phyloP scores from a whole-genome alignment of 75 land plant species.

The Picea glauca region DNA sequence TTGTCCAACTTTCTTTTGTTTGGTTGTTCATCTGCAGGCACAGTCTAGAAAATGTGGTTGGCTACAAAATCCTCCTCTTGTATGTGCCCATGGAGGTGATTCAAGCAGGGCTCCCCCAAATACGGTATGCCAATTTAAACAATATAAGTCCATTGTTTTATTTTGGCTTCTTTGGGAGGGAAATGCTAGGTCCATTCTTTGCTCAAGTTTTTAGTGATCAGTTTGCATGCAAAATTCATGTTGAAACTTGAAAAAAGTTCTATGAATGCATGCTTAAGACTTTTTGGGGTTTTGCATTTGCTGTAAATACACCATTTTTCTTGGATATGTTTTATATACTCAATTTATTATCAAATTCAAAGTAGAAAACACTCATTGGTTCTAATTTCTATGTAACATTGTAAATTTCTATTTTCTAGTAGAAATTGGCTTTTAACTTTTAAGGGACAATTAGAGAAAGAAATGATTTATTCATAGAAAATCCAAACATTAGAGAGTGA shows the following conservation, averaged over 20 bases:
- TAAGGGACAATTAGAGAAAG: too few relatives aligned
- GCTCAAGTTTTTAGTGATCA: not conserved
- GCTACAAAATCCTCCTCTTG: slow-evolving; percentile 74
- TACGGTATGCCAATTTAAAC: slow-evolving; percentile 44
- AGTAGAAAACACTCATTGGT: too few relatives aligned
- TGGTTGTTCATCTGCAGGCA: slow-evolving; percentile 23
- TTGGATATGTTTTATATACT: too few relatives aligned
- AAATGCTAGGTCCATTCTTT: not conserved
- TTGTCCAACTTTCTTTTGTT: too few relatives aligned
- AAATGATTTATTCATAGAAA: too few relatives aligned
- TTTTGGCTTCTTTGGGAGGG: not conserved
- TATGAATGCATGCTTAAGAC: not conserved
- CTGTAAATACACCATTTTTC: too few relatives aligned
- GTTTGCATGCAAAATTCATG: not conserved
- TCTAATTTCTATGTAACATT: too few relatives aligned
- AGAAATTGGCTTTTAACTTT: too few relatives aligned
- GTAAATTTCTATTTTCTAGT: too few relatives aligned
- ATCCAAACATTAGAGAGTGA: too few relatives aligned
- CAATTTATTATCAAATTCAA: too few relatives aligned
- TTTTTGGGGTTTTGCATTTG: too few relatives aligned
- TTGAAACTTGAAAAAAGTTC: not conserved
- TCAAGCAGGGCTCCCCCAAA: slow-evolving; percentile 74
- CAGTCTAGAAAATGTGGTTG: slow-evolving; percentile 62
- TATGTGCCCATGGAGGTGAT: slow-evolving; percentile 98
- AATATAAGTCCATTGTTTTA: not conserved